Evolutionary conservation across 2,329 filamentous ascomycete species (phyloP).

Genomic region (Nemania diffusa): DNA sequence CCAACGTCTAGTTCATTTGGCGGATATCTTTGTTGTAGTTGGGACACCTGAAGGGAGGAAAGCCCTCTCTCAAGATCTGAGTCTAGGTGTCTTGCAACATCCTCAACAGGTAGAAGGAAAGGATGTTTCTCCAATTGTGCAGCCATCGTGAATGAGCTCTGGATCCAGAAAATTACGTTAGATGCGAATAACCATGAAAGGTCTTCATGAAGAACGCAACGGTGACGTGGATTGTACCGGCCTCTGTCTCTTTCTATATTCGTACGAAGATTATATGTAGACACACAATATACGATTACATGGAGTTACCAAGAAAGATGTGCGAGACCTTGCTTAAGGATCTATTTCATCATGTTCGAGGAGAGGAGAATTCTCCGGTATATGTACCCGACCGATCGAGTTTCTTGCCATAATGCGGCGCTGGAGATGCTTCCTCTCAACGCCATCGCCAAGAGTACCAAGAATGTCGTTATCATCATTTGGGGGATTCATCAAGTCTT

Average conservation of each 20-base stretch:
- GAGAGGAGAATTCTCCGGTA: constrained; percentile 24
- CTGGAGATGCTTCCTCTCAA: constrained; percentile 5
- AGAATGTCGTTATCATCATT: constrained; percentile 33
- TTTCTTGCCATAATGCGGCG: constrained; percentile 9
- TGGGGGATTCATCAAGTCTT: constrained; percentile 14
- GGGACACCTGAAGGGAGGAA: constrained; percentile 66
- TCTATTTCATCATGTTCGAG: constrained; percentile 2
- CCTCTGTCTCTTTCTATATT: constrained; percentile 1
- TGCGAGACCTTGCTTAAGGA: neutral
- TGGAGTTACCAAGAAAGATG: neutral
- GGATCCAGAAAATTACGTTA: constrained; percentile 23
- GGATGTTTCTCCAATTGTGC: constrained; percentile 64
- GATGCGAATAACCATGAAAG: constrained; percentile 17
- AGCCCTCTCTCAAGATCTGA: constrained; percentile 76
- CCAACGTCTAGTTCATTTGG: constrained; percentile 77
- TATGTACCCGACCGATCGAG: constrained; percentile 28
- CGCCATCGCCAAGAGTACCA: constrained; percentile 36
- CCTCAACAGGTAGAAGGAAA: constrained; percentile 68
- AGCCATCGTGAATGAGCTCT: constrained; percentile 52
- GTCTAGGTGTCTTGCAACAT: constrained; percentile 70
- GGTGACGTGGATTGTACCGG: neutral
- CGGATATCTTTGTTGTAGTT: constrained; percentile 69
- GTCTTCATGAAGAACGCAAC: constrained; percentile 35
- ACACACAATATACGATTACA: neutral
- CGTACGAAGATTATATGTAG: neutral